Evolutionary conservation across 148 eudicot genomes (phyloP), one percentile per base, ranked within the genome.

Genomic region (Cornus suecica): DNA sequence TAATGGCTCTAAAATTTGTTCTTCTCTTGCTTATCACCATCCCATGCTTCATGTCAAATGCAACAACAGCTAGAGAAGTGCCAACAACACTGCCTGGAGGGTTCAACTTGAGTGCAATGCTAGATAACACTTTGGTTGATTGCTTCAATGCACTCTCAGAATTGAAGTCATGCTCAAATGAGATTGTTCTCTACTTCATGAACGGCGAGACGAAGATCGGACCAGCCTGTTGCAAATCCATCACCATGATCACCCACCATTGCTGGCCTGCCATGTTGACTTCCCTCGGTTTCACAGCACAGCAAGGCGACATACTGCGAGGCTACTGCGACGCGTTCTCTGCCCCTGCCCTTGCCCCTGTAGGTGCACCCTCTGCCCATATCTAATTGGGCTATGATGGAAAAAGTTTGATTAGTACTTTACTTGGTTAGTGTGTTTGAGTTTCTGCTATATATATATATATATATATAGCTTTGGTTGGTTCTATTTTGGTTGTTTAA

Each of bases 251-350:
- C 1, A 84, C 82, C 20, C 77, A 73, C 18, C 65, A 81, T 10
- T 89, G 91, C 76, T 80, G 84, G 91, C 87, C 92, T n/a, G 71
- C 87, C 0, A 73, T 91, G 88, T 76, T 91, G 11, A 65, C 79
- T 24, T 52, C 83, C 28, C 81, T 89, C 8, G 93, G 91, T 7
- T 81, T 75, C 77, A 84, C 86, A 18, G 31, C 74, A 1, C 86
- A 91, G 54, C 82, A 89, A 72, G 76, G 81, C 5, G 54, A 76
- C 52, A 23, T 91, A 34, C 86, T 91, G 24, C 76, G 84, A 28
- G 91, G 91, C 6, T 91, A 83, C 66, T 91, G 91, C 62, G 83
- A 84, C 41, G 89, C 86, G 0, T 16, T 85, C 1, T 13, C 65
- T 29, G 22, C 3, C 28, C 45, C 67, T 62, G 27, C 82, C 11